Conservation (phyloP, 345 rosid species). For the Eucalyptus sp. region DNA sequence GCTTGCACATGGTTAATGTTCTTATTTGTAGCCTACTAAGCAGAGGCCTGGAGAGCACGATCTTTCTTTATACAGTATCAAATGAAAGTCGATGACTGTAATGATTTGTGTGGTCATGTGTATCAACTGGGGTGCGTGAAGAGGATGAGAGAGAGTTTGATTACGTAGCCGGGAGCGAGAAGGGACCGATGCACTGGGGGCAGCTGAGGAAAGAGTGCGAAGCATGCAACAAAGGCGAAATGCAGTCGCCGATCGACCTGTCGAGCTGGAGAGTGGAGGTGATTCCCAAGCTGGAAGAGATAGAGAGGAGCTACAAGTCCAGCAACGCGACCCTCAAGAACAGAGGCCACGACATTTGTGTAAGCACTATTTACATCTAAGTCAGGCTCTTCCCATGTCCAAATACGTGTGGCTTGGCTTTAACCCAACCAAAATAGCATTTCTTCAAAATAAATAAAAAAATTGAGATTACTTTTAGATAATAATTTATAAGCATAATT, state of each 20-base stretch:
- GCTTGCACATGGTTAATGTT: accelerated
- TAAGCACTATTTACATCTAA: background rate
- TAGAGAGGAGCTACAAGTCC: conserved; percentile 15
- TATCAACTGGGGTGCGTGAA: background rate
- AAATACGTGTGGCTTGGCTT: background rate
- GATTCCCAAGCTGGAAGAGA: background rate
- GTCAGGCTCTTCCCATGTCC: background rate
- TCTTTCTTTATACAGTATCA: background rate
- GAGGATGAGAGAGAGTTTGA: conserved; percentile 49
- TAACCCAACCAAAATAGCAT: background rate
- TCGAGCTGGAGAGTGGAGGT: conserved; percentile 1
- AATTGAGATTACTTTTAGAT: background rate
- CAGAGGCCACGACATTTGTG: conserved; percentile 46
- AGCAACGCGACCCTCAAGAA: conserved; percentile 25
- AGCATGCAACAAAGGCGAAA: conserved; percentile 11
- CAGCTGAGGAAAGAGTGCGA: conserved; percentile 19
- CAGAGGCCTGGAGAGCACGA: background rate
- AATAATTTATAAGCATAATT: no score
- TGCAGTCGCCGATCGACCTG: conserved; percentile 29
- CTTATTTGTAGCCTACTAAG: background rate
- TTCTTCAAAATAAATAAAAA: no score
- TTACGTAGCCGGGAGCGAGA: conserved; percentile 21
- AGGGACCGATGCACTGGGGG: conserved; percentile 40
- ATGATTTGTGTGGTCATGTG: background rate
- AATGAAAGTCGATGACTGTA: background rate